A percentile compares a stretch with the other conserved stretches of the same genome.
These are phyloP conservation scores for Torulaspora quercuum DNA, from an alignment of 805 yeast species.

Conservation along the genomic window DNA sequence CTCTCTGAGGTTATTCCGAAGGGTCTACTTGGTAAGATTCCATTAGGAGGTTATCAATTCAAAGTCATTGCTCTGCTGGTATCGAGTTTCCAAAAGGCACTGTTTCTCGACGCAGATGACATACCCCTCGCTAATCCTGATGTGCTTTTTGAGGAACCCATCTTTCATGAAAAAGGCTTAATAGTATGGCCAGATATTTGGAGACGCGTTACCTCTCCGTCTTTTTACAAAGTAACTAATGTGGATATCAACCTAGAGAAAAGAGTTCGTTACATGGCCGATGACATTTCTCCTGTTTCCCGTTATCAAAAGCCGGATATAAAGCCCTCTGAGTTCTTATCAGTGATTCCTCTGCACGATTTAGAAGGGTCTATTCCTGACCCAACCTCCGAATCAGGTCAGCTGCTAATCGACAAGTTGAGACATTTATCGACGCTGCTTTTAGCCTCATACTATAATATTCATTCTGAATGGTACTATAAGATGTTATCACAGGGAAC, in stretches of 20 bases:
- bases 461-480: constrained; percentile 60
- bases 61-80: constrained; percentile 70
- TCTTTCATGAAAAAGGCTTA: constrained; percentile 49
- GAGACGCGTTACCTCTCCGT: constrained; percentile 65
- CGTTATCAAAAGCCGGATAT: constrained; percentile 13
- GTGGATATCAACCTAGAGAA: constrained; percentile 37
- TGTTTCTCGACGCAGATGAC: constrained; percentile 75
- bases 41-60: constrained; percentile 56
- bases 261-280: constrained; percentile 33
- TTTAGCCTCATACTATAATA: constrained; percentile 60
- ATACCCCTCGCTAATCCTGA: constrained; percentile 50
- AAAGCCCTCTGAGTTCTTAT: constrained; percentile 8
- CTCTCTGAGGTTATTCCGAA: constrained; percentile 50
- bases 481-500: constrained; percentile 67
- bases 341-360: constrained; percentile 51
- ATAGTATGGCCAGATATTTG: constrained; percentile 77
- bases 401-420: constrained; percentile 57
- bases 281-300: constrained; percentile 25
- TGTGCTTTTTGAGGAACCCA: constrained; percentile 41
- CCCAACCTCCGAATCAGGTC: constrained; percentile 69
- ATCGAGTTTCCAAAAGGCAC: constrained; percentile 70
- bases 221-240: constrained; percentile 52
- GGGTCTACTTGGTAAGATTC: constrained; percentile 41
- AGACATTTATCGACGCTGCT: constrained; percentile 56
- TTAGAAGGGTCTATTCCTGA: constrained; percentile 63